Percentiles rank a stretch among this genome's conserved stretches.
Conservation (phyloP, 768 basidiomycete genomes). For the Tylopilus sp. region DNA sequence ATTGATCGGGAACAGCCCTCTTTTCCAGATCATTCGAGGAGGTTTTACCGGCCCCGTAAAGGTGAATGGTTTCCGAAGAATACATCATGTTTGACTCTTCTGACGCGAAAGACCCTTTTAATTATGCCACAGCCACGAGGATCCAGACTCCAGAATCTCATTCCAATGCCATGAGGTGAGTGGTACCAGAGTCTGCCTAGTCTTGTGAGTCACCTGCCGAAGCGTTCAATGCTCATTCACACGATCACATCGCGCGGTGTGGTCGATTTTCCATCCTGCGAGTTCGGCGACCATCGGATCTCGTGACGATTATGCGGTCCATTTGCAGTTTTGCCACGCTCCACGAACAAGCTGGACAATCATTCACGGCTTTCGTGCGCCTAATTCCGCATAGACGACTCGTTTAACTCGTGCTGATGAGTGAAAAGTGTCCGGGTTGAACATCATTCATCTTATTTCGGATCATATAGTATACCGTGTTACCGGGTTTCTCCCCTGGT, state of each 20-base stretch:
- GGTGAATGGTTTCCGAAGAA: background rate
- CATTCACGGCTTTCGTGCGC: background rate
- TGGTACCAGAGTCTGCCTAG: background rate
- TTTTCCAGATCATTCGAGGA: background rate
- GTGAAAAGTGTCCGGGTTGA: background rate
- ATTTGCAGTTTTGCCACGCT: background rate
- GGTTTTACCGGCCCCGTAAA: background rate
- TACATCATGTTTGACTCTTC: too few species aligned
- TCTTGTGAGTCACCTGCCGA: background rate
- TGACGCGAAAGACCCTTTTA: background rate
- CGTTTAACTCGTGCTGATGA: background rate
- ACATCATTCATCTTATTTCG: background rate
- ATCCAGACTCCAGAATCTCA: background rate
- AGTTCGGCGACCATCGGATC: background rate
- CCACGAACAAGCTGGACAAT: background rate
- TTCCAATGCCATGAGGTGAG: background rate
- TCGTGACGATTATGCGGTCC: conserved; percentile 28
- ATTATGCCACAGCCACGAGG: conserved; percentile 2
- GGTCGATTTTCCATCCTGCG: background rate
- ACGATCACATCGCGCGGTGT: background rate
- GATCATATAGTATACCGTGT: background rate
- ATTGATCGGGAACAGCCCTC: background rate
- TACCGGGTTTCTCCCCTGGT: background rate
- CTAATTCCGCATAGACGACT: background rate
- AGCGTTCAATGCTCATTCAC: background rate